A percentile compares a stretch with the other conserved stretches of the same genome.
These are phyloP conservation scores for Rhodotorula sp. DNA, from an alignment of 1,284 basidiomycete genomes.

Conservation along the genomic window DNA sequence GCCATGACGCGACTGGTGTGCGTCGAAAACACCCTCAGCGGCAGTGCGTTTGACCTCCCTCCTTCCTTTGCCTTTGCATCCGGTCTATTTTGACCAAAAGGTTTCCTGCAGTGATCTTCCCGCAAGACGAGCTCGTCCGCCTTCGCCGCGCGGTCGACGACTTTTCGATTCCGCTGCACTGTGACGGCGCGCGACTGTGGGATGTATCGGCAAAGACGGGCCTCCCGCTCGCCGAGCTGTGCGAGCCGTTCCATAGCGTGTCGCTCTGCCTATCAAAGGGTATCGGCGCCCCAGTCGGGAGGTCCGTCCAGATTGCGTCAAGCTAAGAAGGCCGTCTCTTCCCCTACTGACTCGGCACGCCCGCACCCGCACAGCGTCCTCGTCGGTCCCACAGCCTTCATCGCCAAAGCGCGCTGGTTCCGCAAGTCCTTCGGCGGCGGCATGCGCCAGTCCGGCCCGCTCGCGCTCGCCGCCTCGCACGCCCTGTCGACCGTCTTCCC, in stretches of 20 bases:
- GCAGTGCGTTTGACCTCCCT: conserved; percentile 53
- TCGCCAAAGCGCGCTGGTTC: conserved; percentile 58
- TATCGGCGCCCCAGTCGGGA: conserved; percentile 84
- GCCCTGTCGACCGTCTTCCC: conserved; percentile 81
- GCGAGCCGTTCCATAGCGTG: conserved; percentile 85
- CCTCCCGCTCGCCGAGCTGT: conserved; percentile 69
- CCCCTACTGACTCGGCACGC: too few relatives aligned
- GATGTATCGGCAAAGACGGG: conserved; percentile 75
- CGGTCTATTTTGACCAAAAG: too few relatives aligned
- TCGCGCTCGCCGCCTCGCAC: conserved; percentile 81
- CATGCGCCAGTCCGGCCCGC: conserved; percentile 78
- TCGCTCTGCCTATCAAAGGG: conserved; percentile 97
- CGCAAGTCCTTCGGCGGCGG: conserved; percentile 93
- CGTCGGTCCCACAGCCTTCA: conserved; percentile 76
- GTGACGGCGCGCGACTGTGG: conserved; percentile 96
- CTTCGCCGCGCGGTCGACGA: conserved; percentile 1
- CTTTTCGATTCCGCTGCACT: conserved; percentile 62
- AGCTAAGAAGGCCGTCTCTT: too few relatives aligned
- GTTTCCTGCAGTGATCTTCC: conserved; percentile 17
- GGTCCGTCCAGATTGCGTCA: conserved; percentile 6
- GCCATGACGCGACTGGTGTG: conserved; percentile 43
- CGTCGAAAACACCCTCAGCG: conserved; percentile 74
- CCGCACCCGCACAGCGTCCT: conserved; percentile 60
- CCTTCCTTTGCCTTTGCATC: not conserved
- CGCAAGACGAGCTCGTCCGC: conserved; percentile 2